A percentile compares a stretch with the other conserved stretches of the same genome.
phyloP scores from a whole-genome alignment of 495 filamentous ascomycete species.

The Penicillium waksmanii region DNA sequence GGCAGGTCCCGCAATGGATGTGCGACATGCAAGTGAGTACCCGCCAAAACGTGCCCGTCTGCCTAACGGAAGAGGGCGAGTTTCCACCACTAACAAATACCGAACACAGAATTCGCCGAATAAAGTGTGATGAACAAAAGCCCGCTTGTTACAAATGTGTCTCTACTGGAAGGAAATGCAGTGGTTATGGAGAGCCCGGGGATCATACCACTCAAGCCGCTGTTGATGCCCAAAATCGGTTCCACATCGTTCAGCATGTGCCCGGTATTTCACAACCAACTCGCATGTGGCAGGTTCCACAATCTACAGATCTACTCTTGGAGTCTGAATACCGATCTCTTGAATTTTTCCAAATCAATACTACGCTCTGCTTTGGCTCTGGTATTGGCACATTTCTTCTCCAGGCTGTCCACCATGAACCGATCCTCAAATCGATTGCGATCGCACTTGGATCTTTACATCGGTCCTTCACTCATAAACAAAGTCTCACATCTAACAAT shows the following conservation, averaged over 20 bases:
- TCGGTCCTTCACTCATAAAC: constrained; percentile 51
- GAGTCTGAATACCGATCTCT: constrained; percentile 56
- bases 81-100: too few relatives aligned
- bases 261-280: constrained; percentile 19
- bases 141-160: too few relatives aligned
- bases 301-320: constrained; percentile 9
- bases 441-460: constrained; percentile 66
- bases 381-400: constrained; percentile 56
- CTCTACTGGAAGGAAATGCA: background rate
- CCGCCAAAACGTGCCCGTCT: too few relatives aligned
- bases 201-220: too few relatives aligned
- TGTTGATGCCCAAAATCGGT: background rate
- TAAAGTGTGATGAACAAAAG: too few relatives aligned
- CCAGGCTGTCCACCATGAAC: constrained; percentile 59
- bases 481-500: constrained; percentile 17
- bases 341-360: constrained; percentile 62
- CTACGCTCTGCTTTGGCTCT: constrained; percentile 57
- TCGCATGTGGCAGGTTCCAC: constrained; percentile 16
- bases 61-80: too few relatives aligned
- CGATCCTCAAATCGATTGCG: constrained; percentile 63
- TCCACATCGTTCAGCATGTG: constrained; percentile 24
- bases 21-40: too few relatives aligned
- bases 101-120: too few relatives aligned
- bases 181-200: background rate
- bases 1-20: too few relatives aligned